Conservation (phyloP, 108 stramenopile genomes). For the Schizochytrium sp. region DNA sequence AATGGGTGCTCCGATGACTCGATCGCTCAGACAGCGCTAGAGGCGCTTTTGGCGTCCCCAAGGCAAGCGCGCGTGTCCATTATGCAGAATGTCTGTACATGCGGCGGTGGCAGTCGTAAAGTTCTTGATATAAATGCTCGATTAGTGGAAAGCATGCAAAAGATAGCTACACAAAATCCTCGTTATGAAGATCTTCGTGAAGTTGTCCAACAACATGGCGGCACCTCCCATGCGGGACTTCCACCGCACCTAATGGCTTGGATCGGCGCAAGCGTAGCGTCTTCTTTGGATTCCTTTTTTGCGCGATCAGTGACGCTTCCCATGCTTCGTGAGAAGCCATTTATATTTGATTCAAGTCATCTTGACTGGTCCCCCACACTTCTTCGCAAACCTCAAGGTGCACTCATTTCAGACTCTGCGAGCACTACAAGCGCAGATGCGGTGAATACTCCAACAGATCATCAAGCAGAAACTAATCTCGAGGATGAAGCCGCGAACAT, state of each 20-base stretch:
- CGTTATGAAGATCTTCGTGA: not conserved
- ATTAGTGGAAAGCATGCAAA: not conserved
- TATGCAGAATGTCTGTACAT: not conserved
- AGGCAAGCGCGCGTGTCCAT: not conserved
- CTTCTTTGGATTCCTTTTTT: slow-evolving; percentile 4
- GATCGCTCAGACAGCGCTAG: not conserved
- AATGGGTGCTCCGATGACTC: slow-evolving; percentile 12
- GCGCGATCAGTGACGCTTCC: slow-evolving; percentile 43
- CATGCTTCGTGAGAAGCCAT: not conserved
- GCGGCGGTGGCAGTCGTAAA: not conserved
- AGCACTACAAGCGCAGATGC: not conserved
- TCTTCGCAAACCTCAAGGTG: not conserved
- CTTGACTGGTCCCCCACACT: not conserved
- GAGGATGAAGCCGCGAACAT: not conserved
- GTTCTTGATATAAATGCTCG: not conserved
- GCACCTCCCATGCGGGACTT: not conserved
- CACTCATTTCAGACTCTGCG: not conserved
- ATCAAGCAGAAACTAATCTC: not conserved
- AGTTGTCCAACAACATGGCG: not conserved
- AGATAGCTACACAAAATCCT: not conserved
- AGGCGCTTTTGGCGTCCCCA: not conserved
- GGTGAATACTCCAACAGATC: not conserved
- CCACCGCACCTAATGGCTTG: not conserved
- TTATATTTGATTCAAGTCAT: not conserved
- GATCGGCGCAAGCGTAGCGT: slow-evolving; percentile 22